Conservation (phyloP, 2,329 filamentous ascomycete genomes). For the Ciborinia camelliae region DNA sequence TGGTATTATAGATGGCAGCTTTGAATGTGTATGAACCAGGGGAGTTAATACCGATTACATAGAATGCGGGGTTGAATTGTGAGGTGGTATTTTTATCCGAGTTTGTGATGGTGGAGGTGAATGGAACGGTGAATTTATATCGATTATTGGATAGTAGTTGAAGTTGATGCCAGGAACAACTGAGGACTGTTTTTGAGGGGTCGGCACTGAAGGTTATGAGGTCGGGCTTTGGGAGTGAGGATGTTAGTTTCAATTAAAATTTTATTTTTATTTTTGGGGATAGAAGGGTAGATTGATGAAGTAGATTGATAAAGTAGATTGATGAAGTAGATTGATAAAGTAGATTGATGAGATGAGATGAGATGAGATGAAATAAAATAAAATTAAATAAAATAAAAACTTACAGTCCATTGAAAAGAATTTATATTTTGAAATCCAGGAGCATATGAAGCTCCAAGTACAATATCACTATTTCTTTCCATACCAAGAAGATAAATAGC, state of each 20-base stretch:
- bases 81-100: neutral
- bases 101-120: slow-evolving; percentile 12
- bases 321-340: neutral
- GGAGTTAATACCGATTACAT: slow-evolving; percentile 7
- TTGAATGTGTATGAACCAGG: slow-evolving; percentile 18
- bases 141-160: slow-evolving; percentile 18
- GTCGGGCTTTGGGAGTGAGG: slow-evolving; percentile 27
- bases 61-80: slow-evolving; percentile 18
- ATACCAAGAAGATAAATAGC: slow-evolving; percentile 30
- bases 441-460: slow-evolving; percentile 32
- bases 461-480: slow-evolving; percentile 32
- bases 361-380: neutral
- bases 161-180: slow-evolving; percentile 37
- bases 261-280: neutral
- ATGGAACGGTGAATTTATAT: slow-evolving; percentile 14
- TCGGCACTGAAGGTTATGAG: slow-evolving; percentile 39
- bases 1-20: slow-evolving; percentile 19
- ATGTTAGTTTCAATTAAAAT: slow-evolving; percentile 13
- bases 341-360: neutral
- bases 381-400: too few species aligned
- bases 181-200: slow-evolving; percentile 47
- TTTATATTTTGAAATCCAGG: slow-evolving; percentile 35
- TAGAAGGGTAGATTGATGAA: neutral
- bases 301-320: too few species aligned
- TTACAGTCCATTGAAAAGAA: slow-evolving; percentile 32